phyloP scores from a whole-genome alignment of 2,329 filamentous ascomycete genomes.

The Pestalotiopsis sp. region DNA sequence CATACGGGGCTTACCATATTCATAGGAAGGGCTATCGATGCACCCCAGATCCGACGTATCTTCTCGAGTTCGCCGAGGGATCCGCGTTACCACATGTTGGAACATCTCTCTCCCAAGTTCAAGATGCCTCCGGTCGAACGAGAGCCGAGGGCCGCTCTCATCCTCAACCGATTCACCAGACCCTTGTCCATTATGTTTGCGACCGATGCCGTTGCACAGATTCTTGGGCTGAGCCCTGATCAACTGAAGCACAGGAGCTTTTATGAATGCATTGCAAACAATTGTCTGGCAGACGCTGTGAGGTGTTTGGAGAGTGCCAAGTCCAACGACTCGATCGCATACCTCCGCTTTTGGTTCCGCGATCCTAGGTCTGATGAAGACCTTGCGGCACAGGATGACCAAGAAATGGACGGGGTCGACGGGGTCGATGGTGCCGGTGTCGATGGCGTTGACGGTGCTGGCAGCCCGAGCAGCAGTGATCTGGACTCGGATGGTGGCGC shows the following conservation, averaged over 20 bases:
- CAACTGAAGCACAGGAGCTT: constrained; percentile 77
- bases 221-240: constrained; percentile 71
- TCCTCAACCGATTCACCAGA: constrained; percentile 82
- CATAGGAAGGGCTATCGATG: constrained; percentile 73
- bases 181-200: constrained; percentile 85
- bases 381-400: constrained; percentile 41
- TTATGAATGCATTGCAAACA: constrained; percentile 82
- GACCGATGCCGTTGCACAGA: constrained; percentile 72
- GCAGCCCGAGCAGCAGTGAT: constrained; percentile 28
- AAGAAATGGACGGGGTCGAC: constrained; percentile 41
- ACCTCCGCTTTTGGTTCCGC: constrained; percentile 81
- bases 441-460: constrained; percentile 34
- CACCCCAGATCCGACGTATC: constrained; percentile 74
- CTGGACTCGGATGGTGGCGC: constrained; percentile 46
- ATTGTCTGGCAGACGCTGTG: constrained; percentile 74
- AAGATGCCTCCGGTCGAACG: constrained; percentile 62
- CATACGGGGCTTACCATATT: not conserved
- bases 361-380: constrained; percentile 66
- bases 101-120: constrained; percentile 82
- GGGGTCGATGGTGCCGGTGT: constrained; percentile 29
- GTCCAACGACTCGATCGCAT: constrained; percentile 87
- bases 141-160: constrained; percentile 80
- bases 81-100: constrained; percentile 86
- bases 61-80: constrained; percentile 82
- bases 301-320: constrained; percentile 82